Evolutionary conservation across 805 yeast species (phyloP), one percentile per base, ranked within the genome.

Genomic region (Naumovozyma dairenensis): DNA sequence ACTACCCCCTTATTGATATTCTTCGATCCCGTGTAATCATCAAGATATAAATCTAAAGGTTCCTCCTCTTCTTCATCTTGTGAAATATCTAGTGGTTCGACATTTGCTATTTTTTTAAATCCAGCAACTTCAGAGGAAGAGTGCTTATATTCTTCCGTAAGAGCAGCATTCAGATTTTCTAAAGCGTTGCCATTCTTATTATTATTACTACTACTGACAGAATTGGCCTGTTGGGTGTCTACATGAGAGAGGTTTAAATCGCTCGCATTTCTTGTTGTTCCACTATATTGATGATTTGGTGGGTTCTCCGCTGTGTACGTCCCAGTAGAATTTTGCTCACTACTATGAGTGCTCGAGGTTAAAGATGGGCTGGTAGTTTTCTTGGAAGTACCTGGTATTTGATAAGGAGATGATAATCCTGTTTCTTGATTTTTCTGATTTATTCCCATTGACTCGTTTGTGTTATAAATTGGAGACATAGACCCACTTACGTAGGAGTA

Each of bases 81-180:
- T 18, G 25, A 25, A 6, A 25, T 25, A 20, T 33, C 24, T 16
- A 33, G 12, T 10, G 32, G 12, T 8, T 14, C 13, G 5, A 33
- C 27, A 8, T 21, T 20, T 5, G 35, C 21, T 17, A 6, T 15
- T 21, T 21, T 16, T 16, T 27, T 24, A 12, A 7, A 7, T 16
- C n/a, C 16, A 10, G 9, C 15, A 25, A 13, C 15, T 10, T 16
- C 9, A 13, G n/a, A 16, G 12, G 6, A 7, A 12, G n/a, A 14
- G 15, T 6, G 6, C n/a, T 14, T 25, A 25, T 25, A 13, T 14
- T 18, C 31, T 28, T 36, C 32, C 4, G 53, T 63, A 7, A 49
- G 33, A n/a, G 43, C 50, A 14, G 51, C 42, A 34, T 51, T 51
- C 22, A 49, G 31, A 25, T 49, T 47, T 16, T 50, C 49, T 16